Evolutionary conservation across 192 early-diverging fungal genomes (phyloP).

Genomic region (Umbelopsis isabellina): DNA sequence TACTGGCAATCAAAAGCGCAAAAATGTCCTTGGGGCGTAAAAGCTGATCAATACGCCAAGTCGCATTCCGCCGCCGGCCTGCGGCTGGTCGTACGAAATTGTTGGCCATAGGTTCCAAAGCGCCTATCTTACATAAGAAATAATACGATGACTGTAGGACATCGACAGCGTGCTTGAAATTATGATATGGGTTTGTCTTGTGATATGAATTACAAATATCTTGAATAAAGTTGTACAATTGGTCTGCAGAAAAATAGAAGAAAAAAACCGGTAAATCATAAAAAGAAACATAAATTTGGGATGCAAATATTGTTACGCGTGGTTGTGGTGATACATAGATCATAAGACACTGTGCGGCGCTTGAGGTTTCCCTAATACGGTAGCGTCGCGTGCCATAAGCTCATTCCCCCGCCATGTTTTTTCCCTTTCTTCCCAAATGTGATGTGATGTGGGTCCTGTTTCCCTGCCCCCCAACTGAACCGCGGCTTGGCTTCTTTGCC

Average conservation of each 20-base stretch:
- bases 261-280: not conserved
- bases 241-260: slow-evolving; percentile 41
- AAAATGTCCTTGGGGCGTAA: slow-evolving; percentile 62
- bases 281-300: not conserved
- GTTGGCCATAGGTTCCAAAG: slow-evolving; percentile 40
- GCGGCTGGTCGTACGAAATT: slow-evolving; percentile 3
- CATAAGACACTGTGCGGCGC: slow-evolving; percentile 12
- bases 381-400: slow-evolving; percentile 16
- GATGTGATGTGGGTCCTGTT: no score
- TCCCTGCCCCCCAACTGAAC: not conserved
- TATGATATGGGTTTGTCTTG: slow-evolving; percentile 86
- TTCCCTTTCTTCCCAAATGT: no score
- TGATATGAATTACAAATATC: slow-evolving; percentile 60
- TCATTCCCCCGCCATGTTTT: slow-evolving; percentile 1
- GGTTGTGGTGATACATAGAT: slow-evolving; percentile 22
- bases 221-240: slow-evolving; percentile 53
- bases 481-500: not conserved
- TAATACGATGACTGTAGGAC: slow-evolving; percentile 89
- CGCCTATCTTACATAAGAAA: slow-evolving; percentile 69
- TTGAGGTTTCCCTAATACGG: not conserved
- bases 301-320: not conserved
- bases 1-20: slow-evolving; percentile 73
- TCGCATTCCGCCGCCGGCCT: not conserved
- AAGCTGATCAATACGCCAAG: slow-evolving; percentile 41
- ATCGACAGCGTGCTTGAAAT: slow-evolving; percentile 92